Base-by-base conservation (phyloP, 352 stramenopile species). In the Phytophthora tentaculata region DNA sequence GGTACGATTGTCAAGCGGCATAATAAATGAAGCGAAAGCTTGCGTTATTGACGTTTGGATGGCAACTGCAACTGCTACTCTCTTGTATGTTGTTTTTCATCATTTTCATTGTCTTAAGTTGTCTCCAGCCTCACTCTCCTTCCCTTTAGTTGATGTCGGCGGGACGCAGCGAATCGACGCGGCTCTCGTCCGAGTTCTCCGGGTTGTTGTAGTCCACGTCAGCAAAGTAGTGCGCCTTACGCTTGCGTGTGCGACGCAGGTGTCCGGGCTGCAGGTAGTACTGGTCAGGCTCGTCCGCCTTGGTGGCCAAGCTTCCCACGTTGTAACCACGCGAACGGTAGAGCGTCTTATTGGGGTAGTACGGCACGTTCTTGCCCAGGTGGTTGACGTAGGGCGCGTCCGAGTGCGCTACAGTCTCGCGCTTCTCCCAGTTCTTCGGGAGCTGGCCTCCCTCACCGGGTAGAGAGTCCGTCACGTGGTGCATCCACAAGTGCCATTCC, bases 131-230 rank as follows among this genome's bases (percentile, higher is more conserved):
- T 35, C 28, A 32, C 20, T 41, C 41, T 53, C 12, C 8, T 9
- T 3, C 44, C 29, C 16, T 37, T 80, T 89, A 95, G 74, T 87
- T 91, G 66, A 89, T 77, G 70, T 86, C 70, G 5, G 79, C 59
- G 5, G 80, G 77, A 61, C 86, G 84, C 65, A 96, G 73, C 51
- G 76, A 65, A 61, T 88, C 72, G 17, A 61, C 79, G 66, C 68
- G 79, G 59, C 74, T 77, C 49, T 73, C 57, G 26, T 73, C 56
- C 29, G 79, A 70, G 19, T 74, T 73, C 22, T 86, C 51, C 32
- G 80, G 80, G 73, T 96, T 83, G 80, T 96, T 96, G 83, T 94
- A 94, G 77, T 96, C 83, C 39, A 94, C 71, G 13, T 93, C 77
- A 43, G 90, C 84, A 49, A 89, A 90, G 60, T 83, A 86, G 55